These are phyloP conservation scores for Ascochyta pisi DNA, from an alignment of 2,329 filamentous ascomycete species.

Conservation along the genomic window DNA sequence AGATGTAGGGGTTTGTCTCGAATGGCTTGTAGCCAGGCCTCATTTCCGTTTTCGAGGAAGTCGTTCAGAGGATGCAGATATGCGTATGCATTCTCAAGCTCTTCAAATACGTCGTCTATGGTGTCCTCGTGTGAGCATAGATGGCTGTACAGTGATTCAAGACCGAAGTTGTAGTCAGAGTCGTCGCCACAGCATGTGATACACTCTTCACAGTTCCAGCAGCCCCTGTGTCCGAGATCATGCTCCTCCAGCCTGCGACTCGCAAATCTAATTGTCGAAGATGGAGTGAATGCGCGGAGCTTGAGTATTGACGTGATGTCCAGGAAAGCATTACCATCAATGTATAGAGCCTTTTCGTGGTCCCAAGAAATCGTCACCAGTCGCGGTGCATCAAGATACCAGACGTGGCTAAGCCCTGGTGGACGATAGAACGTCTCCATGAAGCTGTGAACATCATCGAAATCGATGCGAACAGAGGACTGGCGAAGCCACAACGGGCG, in stretches of 20 bases:
- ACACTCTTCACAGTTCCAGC: not conserved
- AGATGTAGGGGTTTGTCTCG: not conserved
- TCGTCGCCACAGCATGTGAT: not conserved
- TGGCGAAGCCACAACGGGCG: slow-evolving; percentile 14
- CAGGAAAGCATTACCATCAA: not conserved
- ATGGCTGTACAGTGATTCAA: not conserved
- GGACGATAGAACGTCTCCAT: slow-evolving; percentile 1
- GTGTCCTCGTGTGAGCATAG: not conserved
- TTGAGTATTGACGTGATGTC: slow-evolving; percentile 2
- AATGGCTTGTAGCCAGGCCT: slow-evolving; percentile 10
- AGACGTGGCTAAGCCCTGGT: not conserved
- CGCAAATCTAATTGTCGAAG: slow-evolving; percentile 7
- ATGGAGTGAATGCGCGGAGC: slow-evolving; percentile 5
- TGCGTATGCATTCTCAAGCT: not conserved
- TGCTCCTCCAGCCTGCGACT: not conserved
- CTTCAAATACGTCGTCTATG: not conserved
- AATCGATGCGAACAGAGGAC: not conserved
- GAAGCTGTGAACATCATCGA: slow-evolving; percentile 4
- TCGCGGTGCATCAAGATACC: slow-evolving; percentile 11
- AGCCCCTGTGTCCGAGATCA: not conserved
- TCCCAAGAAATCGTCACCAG: slow-evolving; percentile 6
- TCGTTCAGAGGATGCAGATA: slow-evolving; percentile 11
- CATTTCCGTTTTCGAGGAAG: slow-evolving; percentile 11
- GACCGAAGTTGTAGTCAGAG: not conserved
- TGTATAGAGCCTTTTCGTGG: not conserved